Conservation (phyloP, 2,329 filamentous ascomycete genomes). For the Zasmidium cellare region DNA sequence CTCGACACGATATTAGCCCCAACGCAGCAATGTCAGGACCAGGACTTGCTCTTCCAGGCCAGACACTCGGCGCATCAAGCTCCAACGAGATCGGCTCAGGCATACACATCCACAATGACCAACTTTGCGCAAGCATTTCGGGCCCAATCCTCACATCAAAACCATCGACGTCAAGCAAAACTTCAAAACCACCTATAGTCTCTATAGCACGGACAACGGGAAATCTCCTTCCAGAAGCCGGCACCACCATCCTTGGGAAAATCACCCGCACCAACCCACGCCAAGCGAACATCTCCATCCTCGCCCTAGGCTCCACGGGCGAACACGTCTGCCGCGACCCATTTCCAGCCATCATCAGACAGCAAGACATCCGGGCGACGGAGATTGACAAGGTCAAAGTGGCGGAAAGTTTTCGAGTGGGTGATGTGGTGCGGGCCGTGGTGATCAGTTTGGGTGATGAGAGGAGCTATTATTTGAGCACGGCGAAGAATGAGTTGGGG, state of each 20-base stretch:
- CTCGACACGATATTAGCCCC: too few relatives aligned
- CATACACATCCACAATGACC: slow-evolving; percentile 75
- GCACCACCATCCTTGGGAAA: slow-evolving; percentile 76
- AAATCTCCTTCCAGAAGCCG: slow-evolving; percentile 82
- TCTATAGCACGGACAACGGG: slow-evolving; percentile 51
- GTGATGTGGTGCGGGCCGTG: slow-evolving; percentile 83
- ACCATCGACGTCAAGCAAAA: slow-evolving; percentile 47
- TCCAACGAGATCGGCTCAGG: slow-evolving; percentile 75
- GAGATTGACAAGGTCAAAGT: slow-evolving; percentile 95
- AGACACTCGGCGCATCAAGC: slow-evolving; percentile 68
- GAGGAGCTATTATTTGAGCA: slow-evolving; percentile 91
- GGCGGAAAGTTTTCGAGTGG: slow-evolving; percentile 86
- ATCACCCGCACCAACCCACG: slow-evolving; percentile 83
- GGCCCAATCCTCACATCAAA: slow-evolving; percentile 53
- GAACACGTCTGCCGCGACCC: slow-evolving; percentile 29
- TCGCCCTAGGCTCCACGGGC: slow-evolving; percentile 67
- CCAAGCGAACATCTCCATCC: slow-evolving; percentile 82
- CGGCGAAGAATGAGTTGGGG: slow-evolving; percentile 85
- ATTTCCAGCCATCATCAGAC: slow-evolving; percentile 36
- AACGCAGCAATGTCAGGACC: neutral
- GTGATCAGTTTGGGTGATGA: slow-evolving; percentile 88
- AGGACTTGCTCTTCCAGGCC: slow-evolving; percentile 72
- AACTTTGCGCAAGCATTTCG: slow-evolving; percentile 79
- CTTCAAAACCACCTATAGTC: slow-evolving; percentile 45
- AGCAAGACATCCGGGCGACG: slow-evolving; percentile 87